These are phyloP conservation scores for Colletotrichum godetiae DNA, from an alignment of 2,329 filamentous ascomycete species.

Conservation along the genomic window DNA sequence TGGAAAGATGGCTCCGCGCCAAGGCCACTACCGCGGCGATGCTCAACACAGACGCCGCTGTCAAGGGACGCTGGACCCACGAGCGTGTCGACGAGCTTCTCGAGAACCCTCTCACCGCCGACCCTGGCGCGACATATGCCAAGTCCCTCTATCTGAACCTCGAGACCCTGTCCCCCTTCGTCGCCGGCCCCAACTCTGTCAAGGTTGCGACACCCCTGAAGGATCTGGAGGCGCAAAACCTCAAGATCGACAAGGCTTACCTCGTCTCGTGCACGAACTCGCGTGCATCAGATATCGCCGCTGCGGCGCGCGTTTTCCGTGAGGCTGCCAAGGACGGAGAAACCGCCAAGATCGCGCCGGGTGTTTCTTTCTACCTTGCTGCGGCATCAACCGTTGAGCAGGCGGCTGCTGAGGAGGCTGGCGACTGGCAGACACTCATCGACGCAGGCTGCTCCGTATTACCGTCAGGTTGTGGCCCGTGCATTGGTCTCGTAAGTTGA, in stretches of 20 bases:
- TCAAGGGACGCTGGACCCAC: constrained; percentile 75
- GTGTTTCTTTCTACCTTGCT: constrained; percentile 89
- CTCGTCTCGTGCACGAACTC: constrained; percentile 92
- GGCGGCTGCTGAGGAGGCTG: constrained; percentile 78
- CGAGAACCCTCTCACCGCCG: constrained; percentile 73
- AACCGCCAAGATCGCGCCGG: constrained; percentile 76
- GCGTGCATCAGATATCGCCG: constrained; percentile 81
- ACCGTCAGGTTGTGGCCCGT: constrained; percentile 82
- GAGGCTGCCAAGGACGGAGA: constrained; percentile 76
- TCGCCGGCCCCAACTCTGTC: constrained; percentile 90
- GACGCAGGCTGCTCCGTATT: constrained; percentile 77
- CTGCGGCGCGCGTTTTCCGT: constrained; percentile 86
- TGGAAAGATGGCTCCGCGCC: constrained; percentile 78
- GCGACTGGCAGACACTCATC: constrained; percentile 86
- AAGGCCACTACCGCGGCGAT: constrained; percentile 81
- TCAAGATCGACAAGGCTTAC: constrained; percentile 86
- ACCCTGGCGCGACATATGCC: constrained; percentile 82
- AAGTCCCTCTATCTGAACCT: constrained; percentile 87
- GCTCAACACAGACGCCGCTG: constrained; percentile 58
- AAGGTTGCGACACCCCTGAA: constrained; percentile 84
- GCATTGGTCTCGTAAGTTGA: constrained; percentile 75
- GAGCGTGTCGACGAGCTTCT: constrained; percentile 78
- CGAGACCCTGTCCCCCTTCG: constrained; percentile 84
- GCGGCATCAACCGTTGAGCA: constrained; percentile 87
- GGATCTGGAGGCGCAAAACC: constrained; percentile 78